Evolutionary conservation across 2,329 filamentous ascomycete species (phyloP), one percentile per base, ranked within the genome.

Genomic region (Sclerotiophoma versabilis): DNA sequence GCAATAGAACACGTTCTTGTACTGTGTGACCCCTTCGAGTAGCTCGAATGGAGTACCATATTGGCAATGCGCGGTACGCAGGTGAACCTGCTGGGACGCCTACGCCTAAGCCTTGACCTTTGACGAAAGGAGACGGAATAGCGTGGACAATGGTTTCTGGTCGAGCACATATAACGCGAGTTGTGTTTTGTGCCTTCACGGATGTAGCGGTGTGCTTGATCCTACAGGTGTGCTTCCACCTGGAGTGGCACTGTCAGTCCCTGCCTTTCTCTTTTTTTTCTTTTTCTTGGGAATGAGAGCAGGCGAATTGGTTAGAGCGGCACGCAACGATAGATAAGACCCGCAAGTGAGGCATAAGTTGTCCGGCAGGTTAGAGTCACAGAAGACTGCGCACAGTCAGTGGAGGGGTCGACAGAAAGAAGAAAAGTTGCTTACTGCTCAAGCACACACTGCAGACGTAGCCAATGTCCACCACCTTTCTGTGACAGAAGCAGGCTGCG

Each of bases 401-500:
- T 41, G 37, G 30, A 9, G 17, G 22, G 30, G 12, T 9, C 27
- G 30, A 6, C 23, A 11, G 3, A 30, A 25, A 4, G 23, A 12
- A n/a, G 20, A 12, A n/a, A 25, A 5, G 22, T 10, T 1, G 76
- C 80, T 67, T 76, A 84, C 81, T 99, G 75, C 91, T 96, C 37
- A 99, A 80, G 71, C 95, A 99, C 64, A 99, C 92, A 57, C 91
- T 96, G 80, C 95, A 99, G 30, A 99, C 93, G 72, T 91, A 99
- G 8, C 93, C 95, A 1, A 93, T 86, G 75, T 97, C 92, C 36
- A 99, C 89, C 17, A 98, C 92, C 29, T 86, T 86, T 44, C 93
- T 84, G 77, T 99, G 95, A 73, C 95, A 99, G 78, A 99, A 99
- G 73, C 95, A 99, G 3, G 95, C 95, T n/a, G 96, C 93, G 36